A percentile compares a stretch with the other conserved stretches of the same genome.
These are phyloP conservation scores for Aspergillus saccharolyticus DNA, from an alignment of 495 filamentous ascomycete species.

Conservation along the genomic window DNA sequence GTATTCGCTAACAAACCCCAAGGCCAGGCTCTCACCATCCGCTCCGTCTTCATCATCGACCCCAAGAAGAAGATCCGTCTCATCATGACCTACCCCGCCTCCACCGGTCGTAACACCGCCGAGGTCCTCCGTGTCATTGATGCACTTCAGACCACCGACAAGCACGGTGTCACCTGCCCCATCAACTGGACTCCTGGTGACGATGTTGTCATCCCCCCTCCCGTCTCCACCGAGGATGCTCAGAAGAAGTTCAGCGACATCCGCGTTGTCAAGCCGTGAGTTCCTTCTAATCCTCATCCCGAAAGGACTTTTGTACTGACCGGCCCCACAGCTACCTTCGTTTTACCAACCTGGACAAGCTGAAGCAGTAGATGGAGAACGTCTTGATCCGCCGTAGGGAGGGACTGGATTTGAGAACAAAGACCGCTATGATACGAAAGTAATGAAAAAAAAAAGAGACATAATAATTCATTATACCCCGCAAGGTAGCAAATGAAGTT, in stretches of 20 bases:
- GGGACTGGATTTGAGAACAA: neutral
- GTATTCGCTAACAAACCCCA: conserved; percentile 2
- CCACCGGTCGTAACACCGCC: conserved; percentile 92
- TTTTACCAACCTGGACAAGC: conserved; percentile 35
- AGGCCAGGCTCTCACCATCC: conserved; percentile 90
- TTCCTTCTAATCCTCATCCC: conserved; percentile 3
- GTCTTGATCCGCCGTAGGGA: neutral
- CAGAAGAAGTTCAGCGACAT: conserved; percentile 88
- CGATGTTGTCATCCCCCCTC: conserved; percentile 93
- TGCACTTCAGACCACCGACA: conserved; percentile 95
- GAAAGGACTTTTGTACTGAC: conserved; percentile 15
- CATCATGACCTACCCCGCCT: conserved; percentile 94
- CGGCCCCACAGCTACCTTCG: conserved; percentile 36
- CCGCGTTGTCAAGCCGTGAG: conserved; percentile 90
- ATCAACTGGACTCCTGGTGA: conserved; percentile 89
- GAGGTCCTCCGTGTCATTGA: conserved; percentile 95
- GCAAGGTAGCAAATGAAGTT: neutral
- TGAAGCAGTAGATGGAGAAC: conserved; percentile 28
- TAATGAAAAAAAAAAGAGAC: conserved; percentile 9
- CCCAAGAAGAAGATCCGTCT: conserved; percentile 96
- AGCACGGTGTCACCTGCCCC: conserved; percentile 88
- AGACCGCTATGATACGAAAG: conserved; percentile 10
- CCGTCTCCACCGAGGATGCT: conserved; percentile 79
- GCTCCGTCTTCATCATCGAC: conserved; percentile 98
- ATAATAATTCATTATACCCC: conserved; percentile 21